A percentile compares a stretch with the other conserved stretches of the same genome.
phyloP scores from a whole-genome alignment of 208 protist genomes.

The Leishmania braziliensis region DNA sequence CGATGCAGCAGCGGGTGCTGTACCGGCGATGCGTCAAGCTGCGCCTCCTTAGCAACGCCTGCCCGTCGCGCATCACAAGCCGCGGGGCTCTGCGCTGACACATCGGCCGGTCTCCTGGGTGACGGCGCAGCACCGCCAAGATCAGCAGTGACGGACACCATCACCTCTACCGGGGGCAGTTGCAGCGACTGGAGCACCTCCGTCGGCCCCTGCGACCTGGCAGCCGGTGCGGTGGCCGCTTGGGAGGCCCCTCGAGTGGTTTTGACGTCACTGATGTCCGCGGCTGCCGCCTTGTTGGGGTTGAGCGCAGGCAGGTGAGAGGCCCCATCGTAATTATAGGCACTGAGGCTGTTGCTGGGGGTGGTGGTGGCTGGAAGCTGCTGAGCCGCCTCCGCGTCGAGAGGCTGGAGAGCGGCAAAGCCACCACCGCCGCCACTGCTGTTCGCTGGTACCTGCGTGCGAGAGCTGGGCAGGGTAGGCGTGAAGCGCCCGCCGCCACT shows the following conservation, averaged over 20 bases:
- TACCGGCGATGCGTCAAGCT: not conserved
- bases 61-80: not conserved
- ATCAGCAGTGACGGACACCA: not conserved
- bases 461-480: not conserved
- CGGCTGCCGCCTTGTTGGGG: not conserved
- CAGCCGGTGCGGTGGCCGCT: not conserved
- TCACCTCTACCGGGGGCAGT: constrained; percentile 1
- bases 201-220: not conserved
- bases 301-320: not conserved
- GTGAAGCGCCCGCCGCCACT: constrained; percentile 13
- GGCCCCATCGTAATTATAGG: not conserved
- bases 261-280: not conserved
- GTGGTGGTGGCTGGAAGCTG: constrained; percentile 13
- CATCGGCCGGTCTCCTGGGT: not conserved
- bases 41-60: not conserved
- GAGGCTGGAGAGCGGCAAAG: constrained; percentile 11
- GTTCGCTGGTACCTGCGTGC: constrained; percentile 6
- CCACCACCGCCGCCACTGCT: constrained; percentile 15
- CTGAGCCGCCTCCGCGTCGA: constrained; percentile 24
- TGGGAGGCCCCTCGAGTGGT: not conserved
- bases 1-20: not conserved
- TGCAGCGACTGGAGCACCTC: not conserved
- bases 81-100: not conserved
- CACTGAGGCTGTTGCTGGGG: not conserved
- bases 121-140: not conserved